These are phyloP conservation scores for Aquilaria agallochum DNA, from an alignment of 441 rosid species.

Conservation along the genomic window DNA sequence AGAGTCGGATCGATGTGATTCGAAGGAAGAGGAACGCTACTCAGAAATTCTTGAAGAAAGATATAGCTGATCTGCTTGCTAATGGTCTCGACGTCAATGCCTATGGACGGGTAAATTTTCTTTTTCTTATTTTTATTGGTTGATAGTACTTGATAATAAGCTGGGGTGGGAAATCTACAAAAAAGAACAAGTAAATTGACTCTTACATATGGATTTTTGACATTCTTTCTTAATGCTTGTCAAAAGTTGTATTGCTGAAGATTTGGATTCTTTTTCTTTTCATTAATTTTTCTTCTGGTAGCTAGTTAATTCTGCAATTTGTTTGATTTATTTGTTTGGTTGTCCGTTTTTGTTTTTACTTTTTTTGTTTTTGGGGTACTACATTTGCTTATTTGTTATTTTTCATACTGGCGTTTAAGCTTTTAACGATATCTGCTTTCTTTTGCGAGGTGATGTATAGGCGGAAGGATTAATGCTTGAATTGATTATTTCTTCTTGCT, in stretches of 20 bases:
- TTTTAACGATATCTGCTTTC: slow-evolving; percentile 9
- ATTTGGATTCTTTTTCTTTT: background rate
- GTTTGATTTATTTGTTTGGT: background rate
- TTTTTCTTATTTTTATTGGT: background rate
- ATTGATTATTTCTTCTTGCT: slow-evolving; percentile 54
- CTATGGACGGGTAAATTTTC: slow-evolving; percentile 52
- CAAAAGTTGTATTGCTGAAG: no score
- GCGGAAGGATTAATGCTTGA: slow-evolving; percentile 86
- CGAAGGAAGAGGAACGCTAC: slow-evolving; percentile 82
- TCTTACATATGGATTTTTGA: no score
- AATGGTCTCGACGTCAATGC: slow-evolving; percentile 86
- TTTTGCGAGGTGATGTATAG: slow-evolving; percentile 35
- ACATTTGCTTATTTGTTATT: background rate
- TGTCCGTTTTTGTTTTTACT: background rate
- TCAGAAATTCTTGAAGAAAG: slow-evolving; percentile 77
- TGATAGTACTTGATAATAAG: background rate
- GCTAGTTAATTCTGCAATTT: background rate
- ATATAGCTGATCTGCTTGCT: slow-evolving; percentile 80
- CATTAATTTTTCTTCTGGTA: background rate
- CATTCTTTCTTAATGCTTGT: no score
- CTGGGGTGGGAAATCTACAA: background rate
- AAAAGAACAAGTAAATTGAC: background rate
- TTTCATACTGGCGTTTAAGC: background rate
- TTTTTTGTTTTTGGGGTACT: background rate
- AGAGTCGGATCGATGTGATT: slow-evolving; percentile 84